Evolutionary conservation across 306 rosid species (phyloP).

Genomic region (Quercus dentata): DNA sequence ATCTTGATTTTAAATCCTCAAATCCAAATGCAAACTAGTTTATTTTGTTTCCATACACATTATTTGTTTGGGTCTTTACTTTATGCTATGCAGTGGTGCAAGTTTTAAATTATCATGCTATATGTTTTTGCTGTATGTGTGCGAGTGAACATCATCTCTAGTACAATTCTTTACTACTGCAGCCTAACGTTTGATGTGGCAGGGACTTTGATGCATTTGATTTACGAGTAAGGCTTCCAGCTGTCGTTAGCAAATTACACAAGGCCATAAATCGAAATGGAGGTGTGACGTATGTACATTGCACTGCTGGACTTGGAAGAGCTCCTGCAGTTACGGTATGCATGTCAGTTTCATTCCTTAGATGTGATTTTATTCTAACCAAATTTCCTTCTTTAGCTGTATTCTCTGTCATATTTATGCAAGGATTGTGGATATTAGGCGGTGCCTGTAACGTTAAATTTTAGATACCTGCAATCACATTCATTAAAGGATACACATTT

Average conservation of each 20-base stretch:
- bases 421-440: background rate
- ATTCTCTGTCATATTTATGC: background rate
- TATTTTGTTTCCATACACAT: background rate
- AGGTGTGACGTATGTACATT: constrained; percentile 86
- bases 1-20: too few species aligned
- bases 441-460: background rate
- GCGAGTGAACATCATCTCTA: constrained; percentile 3
- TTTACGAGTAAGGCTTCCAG: constrained; percentile 75
- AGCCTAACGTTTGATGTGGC: constrained; percentile 33
- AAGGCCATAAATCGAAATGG: constrained; percentile 74
- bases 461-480: constrained; percentile 2
- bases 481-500: background rate
- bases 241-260: constrained; percentile 72
- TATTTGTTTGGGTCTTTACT: background rate
- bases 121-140: background rate
- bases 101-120: background rate
- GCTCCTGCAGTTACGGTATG: constrained; percentile 91
- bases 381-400: background rate
- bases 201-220: constrained; percentile 94
- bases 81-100: background rate
- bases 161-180: constrained; percentile 19
- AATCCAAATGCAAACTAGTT: background rate
- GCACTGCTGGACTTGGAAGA: constrained; percentile 99
- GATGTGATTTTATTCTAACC: background rate
- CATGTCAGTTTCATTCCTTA: constrained; percentile 18